Conservation (phyloP, 306 rosid genomes). For the Prunus kanzakura region DNA sequence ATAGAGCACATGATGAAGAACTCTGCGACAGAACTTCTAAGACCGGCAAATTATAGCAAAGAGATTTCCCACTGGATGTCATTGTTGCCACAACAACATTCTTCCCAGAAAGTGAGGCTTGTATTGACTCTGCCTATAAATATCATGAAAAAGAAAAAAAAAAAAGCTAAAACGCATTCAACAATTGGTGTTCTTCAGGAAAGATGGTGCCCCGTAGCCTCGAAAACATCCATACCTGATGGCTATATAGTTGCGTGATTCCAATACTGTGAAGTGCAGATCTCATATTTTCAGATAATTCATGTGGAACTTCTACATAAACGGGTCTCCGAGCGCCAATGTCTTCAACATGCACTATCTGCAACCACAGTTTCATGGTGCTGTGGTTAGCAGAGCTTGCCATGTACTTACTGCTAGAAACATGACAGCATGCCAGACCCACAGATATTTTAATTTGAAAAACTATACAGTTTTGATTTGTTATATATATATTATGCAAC, state of each 20-base stretch:
- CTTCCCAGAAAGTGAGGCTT: slow-evolving; percentile 72
- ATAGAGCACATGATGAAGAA: slow-evolving; percentile 64
- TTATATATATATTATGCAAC: neutral
- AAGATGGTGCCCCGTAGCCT: slow-evolving; percentile 16
- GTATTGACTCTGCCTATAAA: slow-evolving; percentile 63
- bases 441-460: neutral
- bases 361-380: slow-evolving; percentile 34
- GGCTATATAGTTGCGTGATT: slow-evolving; percentile 72
- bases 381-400: slow-evolving; percentile 18
- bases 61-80: slow-evolving; percentile 98
- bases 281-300: slow-evolving; percentile 56
- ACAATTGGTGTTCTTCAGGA: slow-evolving; percentile 20
- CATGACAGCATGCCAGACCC: slow-evolving; percentile 16
- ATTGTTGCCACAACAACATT: slow-evolving; percentile 83
- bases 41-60: slow-evolving; percentile 87
- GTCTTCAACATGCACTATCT: slow-evolving; percentile 86
- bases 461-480: neutral
- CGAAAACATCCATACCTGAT: slow-evolving; percentile 62
- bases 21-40: slow-evolving; percentile 59
- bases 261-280: slow-evolving; percentile 60
- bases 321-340: slow-evolving; percentile 59
- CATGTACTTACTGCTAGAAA: neutral
- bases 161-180: slow-evolving; percentile 17
- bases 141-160: slow-evolving; percentile 2
- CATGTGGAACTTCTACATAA: slow-evolving; percentile 51